phyloP scores from a whole-genome alignment of 441 rosid genomes.

The Mallotus japonicus region DNA sequence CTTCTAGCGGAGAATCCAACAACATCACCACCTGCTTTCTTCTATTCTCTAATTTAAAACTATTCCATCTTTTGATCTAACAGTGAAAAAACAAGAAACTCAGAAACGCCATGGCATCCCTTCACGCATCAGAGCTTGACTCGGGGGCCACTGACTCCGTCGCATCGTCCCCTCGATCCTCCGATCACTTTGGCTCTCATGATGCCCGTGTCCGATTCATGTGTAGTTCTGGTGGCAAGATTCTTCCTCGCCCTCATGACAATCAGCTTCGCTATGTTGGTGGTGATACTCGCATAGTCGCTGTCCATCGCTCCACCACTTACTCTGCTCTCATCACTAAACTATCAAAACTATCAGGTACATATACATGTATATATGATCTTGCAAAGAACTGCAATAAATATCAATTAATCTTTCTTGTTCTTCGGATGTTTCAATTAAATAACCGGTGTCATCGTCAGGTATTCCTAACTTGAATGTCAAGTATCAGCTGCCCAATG shows the following conservation, averaged over 20 bases:
- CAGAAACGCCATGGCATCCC: conserved; percentile 42
- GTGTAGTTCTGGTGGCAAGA: conserved; percentile 95
- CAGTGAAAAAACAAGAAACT: not conserved
- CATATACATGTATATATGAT: not conserved
- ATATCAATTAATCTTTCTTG: too few relatives aligned
- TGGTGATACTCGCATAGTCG: conserved; percentile 90
- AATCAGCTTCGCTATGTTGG: conserved; percentile 88
- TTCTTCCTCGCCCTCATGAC: conserved; percentile 92
- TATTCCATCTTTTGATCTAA: not conserved
- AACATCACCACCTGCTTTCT: not conserved
- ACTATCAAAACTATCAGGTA: conserved; percentile 80
- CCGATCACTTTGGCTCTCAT: conserved; percentile 49
- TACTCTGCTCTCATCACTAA: conserved; percentile 57
- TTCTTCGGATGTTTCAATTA: not conserved
- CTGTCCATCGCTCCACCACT: conserved; percentile 59
- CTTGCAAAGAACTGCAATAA: not conserved
- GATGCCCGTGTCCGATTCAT: conserved; percentile 72
- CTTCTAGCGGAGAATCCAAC: conserved; percentile 26
- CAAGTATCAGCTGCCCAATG: conserved; percentile 92
- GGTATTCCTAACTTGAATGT: conserved; percentile 61
- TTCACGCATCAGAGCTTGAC: conserved; percentile 64
- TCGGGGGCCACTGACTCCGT: conserved; percentile 51
- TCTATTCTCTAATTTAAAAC: not conserved
- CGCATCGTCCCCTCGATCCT: conserved; percentile 63
- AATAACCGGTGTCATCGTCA: conserved; percentile 27